These are phyloP conservation scores for Ceriops decandra DNA, from an alignment of 345 rosid species.

Conservation along the genomic window DNA sequence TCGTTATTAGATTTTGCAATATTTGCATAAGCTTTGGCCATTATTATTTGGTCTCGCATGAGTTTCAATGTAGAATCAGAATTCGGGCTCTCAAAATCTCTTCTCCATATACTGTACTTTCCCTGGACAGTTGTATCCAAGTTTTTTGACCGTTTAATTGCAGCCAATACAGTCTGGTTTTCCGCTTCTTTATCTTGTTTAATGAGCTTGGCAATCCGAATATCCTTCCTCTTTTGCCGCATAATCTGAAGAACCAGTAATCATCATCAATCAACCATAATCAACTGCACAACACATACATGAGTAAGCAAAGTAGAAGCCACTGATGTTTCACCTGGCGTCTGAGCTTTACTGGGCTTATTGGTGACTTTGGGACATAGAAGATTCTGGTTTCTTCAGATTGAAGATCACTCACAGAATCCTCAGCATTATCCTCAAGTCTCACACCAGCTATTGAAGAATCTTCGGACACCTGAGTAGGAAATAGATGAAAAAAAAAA, in stretches of 20 bases:
- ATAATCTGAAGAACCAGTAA: slow-evolving; percentile 42
- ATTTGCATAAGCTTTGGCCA: slow-evolving; percentile 93
- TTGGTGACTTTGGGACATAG: slow-evolving; percentile 26
- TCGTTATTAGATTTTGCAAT: slow-evolving; percentile 73
- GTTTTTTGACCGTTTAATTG: slow-evolving; percentile 53
- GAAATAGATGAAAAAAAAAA: neutral
- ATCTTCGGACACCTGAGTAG: slow-evolving; percentile 25
- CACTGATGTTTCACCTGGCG: slow-evolving; percentile 59
- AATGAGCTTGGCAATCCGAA: slow-evolving; percentile 57
- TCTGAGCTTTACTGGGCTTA: slow-evolving; percentile 75
- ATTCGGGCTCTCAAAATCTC: slow-evolving; percentile 77
- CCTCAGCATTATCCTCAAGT: slow-evolving; percentile 32
- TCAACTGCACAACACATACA: slow-evolving; percentile 12
- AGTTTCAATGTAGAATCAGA: slow-evolving; percentile 82
- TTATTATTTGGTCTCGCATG: slow-evolving; percentile 92
- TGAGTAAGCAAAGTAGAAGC: slow-evolving; percentile 15
- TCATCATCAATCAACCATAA: slow-evolving; percentile 30
- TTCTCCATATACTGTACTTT: slow-evolving; percentile 92
- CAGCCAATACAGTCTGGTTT: slow-evolving; percentile 48
- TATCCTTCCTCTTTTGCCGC: slow-evolving; percentile 60
- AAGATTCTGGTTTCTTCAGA: slow-evolving; percentile 31
- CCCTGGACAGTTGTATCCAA: slow-evolving; percentile 53
- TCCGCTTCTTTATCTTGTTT: slow-evolving; percentile 58
- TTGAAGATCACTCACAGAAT: slow-evolving; percentile 25
- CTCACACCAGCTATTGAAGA: slow-evolving; percentile 31